phyloP scores from a whole-genome alignment of 129 eudicot species.

The Chrysanthemum seticuspe region DNA sequence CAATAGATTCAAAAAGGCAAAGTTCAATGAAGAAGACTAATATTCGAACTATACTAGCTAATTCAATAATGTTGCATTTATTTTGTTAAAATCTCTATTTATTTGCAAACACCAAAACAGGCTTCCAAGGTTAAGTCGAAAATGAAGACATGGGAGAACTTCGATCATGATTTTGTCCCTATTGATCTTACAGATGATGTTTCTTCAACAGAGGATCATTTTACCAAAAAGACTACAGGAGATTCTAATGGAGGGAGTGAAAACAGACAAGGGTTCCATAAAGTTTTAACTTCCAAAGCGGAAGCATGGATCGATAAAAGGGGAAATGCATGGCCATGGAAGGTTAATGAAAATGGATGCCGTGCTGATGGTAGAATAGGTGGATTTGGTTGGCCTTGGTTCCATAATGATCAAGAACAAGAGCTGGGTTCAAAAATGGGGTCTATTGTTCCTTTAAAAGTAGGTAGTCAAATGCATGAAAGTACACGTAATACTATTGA shows the following conservation, averaged over 20 bases:
- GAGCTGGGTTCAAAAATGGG: neutral
- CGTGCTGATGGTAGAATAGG: neutral
- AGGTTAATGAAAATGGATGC: neutral
- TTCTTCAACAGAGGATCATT: conserved; percentile 26
- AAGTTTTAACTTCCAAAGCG: conserved; percentile 57
- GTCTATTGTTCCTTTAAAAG: neutral
- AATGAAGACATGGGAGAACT: conserved; percentile 45
- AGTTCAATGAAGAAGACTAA: no score
- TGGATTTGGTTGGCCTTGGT: conserved; percentile 17
- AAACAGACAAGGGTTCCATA: conserved; percentile 48
- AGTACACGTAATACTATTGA: neutral
- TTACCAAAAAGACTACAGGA: conserved; percentile 2
- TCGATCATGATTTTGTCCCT: conserved; percentile 40
- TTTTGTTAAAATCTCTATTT: neutral
- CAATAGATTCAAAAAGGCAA: neutral
- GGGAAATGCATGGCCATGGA: conserved; percentile 18
- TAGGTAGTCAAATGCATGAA: neutral
- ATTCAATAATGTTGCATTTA: neutral
- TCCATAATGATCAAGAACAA: conserved; percentile 9
- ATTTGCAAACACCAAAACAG: conserved; percentile 25
- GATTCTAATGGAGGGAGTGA: conserved; percentile 18
- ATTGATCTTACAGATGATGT: conserved; percentile 32
- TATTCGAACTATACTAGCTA: no score
- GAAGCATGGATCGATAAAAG: conserved; percentile 53
- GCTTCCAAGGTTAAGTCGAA: conserved; percentile 72